These are phyloP conservation scores for Aristolochia fimbriata DNA, from an alignment of 164 flowering plant species.

Conservation along the genomic window DNA sequence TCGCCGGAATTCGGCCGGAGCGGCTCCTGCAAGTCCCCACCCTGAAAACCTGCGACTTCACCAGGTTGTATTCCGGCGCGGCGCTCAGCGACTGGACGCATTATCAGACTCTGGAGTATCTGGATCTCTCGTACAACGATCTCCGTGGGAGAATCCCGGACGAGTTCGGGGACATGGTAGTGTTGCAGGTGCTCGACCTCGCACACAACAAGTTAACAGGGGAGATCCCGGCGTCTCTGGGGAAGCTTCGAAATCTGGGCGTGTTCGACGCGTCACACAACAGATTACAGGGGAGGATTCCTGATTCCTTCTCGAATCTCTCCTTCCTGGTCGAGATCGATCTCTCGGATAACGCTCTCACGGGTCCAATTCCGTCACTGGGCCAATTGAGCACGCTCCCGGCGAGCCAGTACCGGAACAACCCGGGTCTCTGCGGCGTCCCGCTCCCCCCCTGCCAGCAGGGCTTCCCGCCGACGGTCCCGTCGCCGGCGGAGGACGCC, in stretches of 20 bases:
- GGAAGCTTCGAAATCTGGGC: conserved; percentile 57
- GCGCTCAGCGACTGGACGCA: conserved; percentile 61
- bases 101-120: conserved; percentile 71
- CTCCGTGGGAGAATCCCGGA: conserved; percentile 65
- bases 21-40: conserved; percentile 60
- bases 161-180: conserved; percentile 74
- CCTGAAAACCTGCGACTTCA: conserved; percentile 67
- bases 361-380: conserved; percentile 69
- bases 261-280: conserved; percentile 92
- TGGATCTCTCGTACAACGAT: conserved; percentile 83
- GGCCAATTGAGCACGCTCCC: conserved; percentile 92
- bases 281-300: conserved; percentile 68
- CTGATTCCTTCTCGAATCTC: conserved; percentile 71
- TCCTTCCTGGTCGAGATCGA: conserved; percentile 86
- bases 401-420: conserved; percentile 60
- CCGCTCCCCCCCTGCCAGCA: conserved; percentile 60
- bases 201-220: conserved; percentile 75
- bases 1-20: conserved; percentile 80
- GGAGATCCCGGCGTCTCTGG: conserved; percentile 64
- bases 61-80: conserved; percentile 69
- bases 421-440: conserved; percentile 92
- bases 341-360: conserved; percentile 62
- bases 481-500: too few relatives aligned
- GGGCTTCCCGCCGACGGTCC: conserved; percentile 1
- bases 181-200: conserved; percentile 62